Evolutionary conservation across 257 asterid genomes (phyloP).

Genomic region (Nicotiana noctiflora): DNA sequence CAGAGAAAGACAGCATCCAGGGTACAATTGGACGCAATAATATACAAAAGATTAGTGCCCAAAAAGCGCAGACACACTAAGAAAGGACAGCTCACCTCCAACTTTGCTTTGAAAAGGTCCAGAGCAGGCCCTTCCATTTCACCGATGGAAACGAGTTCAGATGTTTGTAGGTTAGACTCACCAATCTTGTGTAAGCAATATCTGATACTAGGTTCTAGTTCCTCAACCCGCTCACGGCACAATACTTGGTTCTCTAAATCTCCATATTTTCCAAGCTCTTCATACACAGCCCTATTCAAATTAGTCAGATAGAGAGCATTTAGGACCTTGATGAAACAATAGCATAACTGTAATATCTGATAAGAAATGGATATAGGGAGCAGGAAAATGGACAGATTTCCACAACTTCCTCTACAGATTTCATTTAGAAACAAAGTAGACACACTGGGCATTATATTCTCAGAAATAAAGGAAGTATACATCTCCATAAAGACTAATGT

Average conservation of each 20-base stretch:
- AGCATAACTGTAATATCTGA: background rate
- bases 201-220: slow-evolving; percentile 82
- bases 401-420: background rate
- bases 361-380: background rate
- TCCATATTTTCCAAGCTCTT: slow-evolving; percentile 97
- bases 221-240: slow-evolving; percentile 95
- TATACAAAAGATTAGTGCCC: background rate
- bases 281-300: slow-evolving; percentile 83
- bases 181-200: slow-evolving; percentile 91
- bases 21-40: background rate
- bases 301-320: slow-evolving; percentile 16
- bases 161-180: slow-evolving; percentile 74
- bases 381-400: background rate
- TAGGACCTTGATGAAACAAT: slow-evolving; percentile 3
- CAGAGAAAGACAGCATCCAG: background rate
- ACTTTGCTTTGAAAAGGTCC: slow-evolving; percentile 85
- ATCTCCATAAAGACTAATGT: background rate
- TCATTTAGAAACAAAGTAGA: background rate
- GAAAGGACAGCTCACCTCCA: slow-evolving; percentile 56
- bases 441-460: background rate
- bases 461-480: background rate
- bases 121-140: slow-evolving; percentile 97
- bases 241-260: slow-evolving; percentile 83
- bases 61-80: background rate
- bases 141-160: slow-evolving; percentile 74